A percentile compares a stretch with the other conserved stretches of the same genome.
Evolutionary conservation across 1,284 basidiomycete genomes (phyloP).

Genomic region (Tausonia pullulans): DNA sequence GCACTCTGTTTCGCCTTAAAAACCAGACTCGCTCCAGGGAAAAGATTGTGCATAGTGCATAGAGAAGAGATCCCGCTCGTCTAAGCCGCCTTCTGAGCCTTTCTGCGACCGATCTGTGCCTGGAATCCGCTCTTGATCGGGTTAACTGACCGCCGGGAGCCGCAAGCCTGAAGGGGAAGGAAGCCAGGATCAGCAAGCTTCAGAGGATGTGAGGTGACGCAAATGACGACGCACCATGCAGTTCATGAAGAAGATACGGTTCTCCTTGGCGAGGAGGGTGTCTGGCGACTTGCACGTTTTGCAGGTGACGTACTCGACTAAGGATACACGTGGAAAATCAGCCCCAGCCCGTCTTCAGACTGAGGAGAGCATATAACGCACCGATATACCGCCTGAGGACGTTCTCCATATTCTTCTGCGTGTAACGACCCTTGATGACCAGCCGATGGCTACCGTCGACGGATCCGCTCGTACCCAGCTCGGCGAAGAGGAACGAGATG

Average conservation of each 20-base stretch:
- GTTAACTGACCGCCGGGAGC: slow-evolving; percentile 64
- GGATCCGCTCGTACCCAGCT: slow-evolving; percentile 95
- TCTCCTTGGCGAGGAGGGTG: slow-evolving; percentile 91
- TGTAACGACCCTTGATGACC: slow-evolving; percentile 96
- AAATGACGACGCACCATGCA: slow-evolving; percentile 61
- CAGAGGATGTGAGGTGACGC: neutral
- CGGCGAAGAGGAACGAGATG: slow-evolving; percentile 93
- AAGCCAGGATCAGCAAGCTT: neutral
- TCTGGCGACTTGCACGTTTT: slow-evolving; percentile 99
- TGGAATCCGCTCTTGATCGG: slow-evolving; percentile 98
- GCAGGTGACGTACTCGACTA: slow-evolving; percentile 98
- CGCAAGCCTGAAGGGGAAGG: neutral
- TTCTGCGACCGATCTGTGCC: slow-evolving; percentile 71
- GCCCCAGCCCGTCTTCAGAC: neutral
- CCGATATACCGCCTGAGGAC: slow-evolving; percentile 93
- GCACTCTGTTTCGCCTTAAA: too few relatives aligned
- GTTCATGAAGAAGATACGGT: slow-evolving; percentile 98
- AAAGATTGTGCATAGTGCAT: too few relatives aligned
- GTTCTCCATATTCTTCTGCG: slow-evolving; percentile 98
- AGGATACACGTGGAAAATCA: neutral
- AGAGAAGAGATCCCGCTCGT: neutral
- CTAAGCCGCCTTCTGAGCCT: slow-evolving; percentile 11
- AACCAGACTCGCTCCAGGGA: too few relatives aligned
- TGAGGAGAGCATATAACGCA: slow-evolving; percentile 34
- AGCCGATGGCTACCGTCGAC: slow-evolving; percentile 87